Percentiles rank a stretch among this genome's conserved stretches.
Evolutionary conservation across 192 early-diverging fungal genomes (phyloP).

Genomic region (Linnemannia zychae): DNA sequence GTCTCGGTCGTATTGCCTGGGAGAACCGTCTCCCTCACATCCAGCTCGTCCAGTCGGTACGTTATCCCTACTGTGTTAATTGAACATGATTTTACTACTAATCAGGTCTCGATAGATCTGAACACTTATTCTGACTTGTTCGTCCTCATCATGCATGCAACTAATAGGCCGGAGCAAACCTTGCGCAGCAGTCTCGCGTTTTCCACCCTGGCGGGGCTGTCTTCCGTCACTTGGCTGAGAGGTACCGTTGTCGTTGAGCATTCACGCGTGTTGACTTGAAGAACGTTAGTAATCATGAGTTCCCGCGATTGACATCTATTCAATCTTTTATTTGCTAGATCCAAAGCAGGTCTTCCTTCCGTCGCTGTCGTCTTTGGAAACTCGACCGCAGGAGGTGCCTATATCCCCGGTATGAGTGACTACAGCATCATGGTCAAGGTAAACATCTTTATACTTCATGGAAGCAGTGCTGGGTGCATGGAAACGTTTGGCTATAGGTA

Average conservation of each 20-base stretch:
- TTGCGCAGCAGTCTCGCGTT: conserved; percentile 74
- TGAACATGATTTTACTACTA: too few species aligned
- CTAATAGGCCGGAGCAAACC: conserved; percentile 71
- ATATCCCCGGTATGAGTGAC: conserved; percentile 75
- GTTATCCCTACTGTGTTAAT: background rate
- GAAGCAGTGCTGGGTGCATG: background rate
- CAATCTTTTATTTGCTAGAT: conserved; percentile 53
- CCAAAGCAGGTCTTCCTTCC: conserved; percentile 71
- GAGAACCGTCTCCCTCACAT: conserved; percentile 73
- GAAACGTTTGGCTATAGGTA: background rate
- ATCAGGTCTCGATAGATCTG: too few species aligned
- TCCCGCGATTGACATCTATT: background rate
- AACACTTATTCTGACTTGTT: background rate
- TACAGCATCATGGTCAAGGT: conserved; percentile 78
- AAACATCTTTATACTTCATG: background rate
- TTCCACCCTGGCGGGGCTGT: conserved; percentile 75
- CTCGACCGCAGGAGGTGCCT: conserved; percentile 77
- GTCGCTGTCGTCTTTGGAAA: conserved; percentile 76
- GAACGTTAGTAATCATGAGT: background rate
- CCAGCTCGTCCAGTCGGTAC: conserved; percentile 70
- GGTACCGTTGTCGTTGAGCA: conserved; percentile 36
- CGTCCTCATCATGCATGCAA: background rate
- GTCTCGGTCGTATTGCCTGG: conserved; percentile 66
- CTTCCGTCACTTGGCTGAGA: conserved; percentile 69
- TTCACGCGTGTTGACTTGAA: background rate